Evolutionary conservation across 345 rosid species (phyloP), one percentile per base, ranked within the genome.

Genomic region (Linum tenue): DNA sequence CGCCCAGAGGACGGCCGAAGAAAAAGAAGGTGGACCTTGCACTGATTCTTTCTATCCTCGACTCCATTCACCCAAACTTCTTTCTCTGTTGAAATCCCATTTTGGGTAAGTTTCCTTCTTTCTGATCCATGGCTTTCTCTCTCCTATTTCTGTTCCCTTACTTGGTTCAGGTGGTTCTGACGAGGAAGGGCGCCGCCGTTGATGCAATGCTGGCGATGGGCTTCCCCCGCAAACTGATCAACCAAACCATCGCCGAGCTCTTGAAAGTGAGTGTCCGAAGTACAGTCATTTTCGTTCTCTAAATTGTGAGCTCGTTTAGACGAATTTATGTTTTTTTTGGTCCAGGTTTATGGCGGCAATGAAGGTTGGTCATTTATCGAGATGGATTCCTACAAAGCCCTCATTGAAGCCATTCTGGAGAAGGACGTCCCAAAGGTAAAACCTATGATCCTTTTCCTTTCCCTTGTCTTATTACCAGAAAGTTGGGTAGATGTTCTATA

Each of bases 131-230:
- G 31, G 10, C n/a, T 63, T 5, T 7, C 31, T 37, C 12, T 14
- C 50, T 17, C 41, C 37, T 63, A 60, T 60, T 64, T 61, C 56
- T 40, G 44, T 11, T 38, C 55, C 43, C 37, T 42, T 42, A 3
- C 7, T 22, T 17, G n/a, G 72, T 39, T 16, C 63, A 59, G 74
- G 66, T 60, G 59, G 83, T 81, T 37, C 9, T 68, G 64, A 77
- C 5, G 57, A 74, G 83, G 15, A 73, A 55, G 51, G 81, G 78
- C 65, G 85, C 83, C 40, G 83, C 85, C n/a, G 66, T 78, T 39
- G 81, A 78, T 4, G 74, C 79, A 11, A 68, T 76, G 60, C 67
- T 40, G n/a, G 56, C 16, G 1, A 55, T 51, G 65, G 83, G 83
- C 3, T 79, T 79, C 64, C 8, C 64, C 4, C 55, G 59, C 16